phyloP scores from a whole-genome alignment of 1,139 yeast genomes.

The Debaryomycetaceae sp. region DNA sequence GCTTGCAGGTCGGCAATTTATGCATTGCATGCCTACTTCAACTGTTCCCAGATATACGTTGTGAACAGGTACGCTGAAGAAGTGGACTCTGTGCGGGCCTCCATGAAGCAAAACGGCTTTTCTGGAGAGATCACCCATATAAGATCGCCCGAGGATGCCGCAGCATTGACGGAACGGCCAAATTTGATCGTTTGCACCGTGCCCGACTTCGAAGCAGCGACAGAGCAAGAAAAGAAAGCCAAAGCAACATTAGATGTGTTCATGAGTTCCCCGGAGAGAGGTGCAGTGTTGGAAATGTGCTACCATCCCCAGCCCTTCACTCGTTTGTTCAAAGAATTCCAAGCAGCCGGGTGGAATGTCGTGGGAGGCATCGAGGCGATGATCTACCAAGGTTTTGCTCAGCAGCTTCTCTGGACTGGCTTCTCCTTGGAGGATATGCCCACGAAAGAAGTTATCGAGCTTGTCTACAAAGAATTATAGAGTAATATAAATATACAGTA shows the following conservation, averaged over 20 bases:
- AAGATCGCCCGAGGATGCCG: slow-evolving; percentile 18
- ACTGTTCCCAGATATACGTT: slow-evolving; percentile 21
- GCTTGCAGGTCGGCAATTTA: slow-evolving; percentile 30
- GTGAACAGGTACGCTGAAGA: slow-evolving; percentile 23
- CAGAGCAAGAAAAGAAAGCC: slow-evolving; percentile 19
- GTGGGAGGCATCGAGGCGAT: slow-evolving; percentile 25
- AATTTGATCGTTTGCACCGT: slow-evolving; percentile 21
- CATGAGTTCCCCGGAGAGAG: slow-evolving; percentile 14
- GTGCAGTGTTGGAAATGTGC: slow-evolving; percentile 31
- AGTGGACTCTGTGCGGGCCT: slow-evolving; percentile 14
- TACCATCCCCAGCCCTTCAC: slow-evolving; percentile 24
- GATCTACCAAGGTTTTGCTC: slow-evolving; percentile 29
- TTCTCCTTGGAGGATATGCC: slow-evolving; percentile 15
- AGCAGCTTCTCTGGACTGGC: slow-evolving; percentile 27
- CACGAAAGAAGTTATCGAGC: not conserved
- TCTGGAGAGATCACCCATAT: slow-evolving; percentile 19
- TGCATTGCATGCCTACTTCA: slow-evolving; percentile 20
- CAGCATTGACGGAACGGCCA: slow-evolving; percentile 10
- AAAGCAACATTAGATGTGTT: slow-evolving; percentile 22
- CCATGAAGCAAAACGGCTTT: slow-evolving; percentile 18
- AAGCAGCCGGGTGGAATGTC: slow-evolving; percentile 20
- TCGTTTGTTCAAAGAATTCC: slow-evolving; percentile 19
- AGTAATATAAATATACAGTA: not conserved
- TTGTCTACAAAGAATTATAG: not conserved
- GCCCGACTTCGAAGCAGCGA: slow-evolving; percentile 22